Evolutionary conservation across 202 grass and related monocot genomes (phyloP).

Genomic region (Panicum virgatum): DNA sequence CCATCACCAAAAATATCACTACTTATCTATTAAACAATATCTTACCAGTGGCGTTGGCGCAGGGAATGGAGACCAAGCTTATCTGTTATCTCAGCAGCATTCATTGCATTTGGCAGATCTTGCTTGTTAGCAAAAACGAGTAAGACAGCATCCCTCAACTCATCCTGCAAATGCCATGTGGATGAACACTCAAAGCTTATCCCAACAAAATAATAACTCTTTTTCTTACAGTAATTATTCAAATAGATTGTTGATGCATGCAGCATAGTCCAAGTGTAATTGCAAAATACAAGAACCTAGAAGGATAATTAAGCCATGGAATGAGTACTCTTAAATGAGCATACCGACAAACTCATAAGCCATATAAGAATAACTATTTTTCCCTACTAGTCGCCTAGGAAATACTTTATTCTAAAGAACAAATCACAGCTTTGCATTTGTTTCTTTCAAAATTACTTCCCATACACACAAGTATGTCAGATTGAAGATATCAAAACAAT

Average conservation of each 20-base stretch:
- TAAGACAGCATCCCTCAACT: constrained; percentile 73
- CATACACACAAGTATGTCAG: neutral
- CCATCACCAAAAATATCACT: neutral
- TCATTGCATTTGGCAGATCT: constrained; percentile 76
- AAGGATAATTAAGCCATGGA: neutral
- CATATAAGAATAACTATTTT: neutral
- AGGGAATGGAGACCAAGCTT: constrained; percentile 69
- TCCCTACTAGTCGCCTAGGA: neutral
- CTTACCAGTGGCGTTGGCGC: constrained; percentile 65
- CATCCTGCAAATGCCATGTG: constrained; percentile 48
- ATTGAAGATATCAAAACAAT: neutral
- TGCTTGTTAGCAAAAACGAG: constrained; percentile 70
- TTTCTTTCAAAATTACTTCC: neutral
- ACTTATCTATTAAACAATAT: neutral
- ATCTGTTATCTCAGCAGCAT: constrained; percentile 72
- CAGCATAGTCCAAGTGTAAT: neutral
- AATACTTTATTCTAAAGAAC: neutral
- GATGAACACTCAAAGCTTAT: constrained; percentile 22
- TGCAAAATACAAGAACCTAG: neutral
- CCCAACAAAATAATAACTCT: neutral
- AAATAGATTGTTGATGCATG: neutral
- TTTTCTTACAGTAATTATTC: neutral
- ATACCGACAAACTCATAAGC: neutral
- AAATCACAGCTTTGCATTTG: neutral
- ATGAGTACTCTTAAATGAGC: neutral